Conservation (phyloP, 2,329 filamentous ascomycete species). For the Plectosphaerella plurivora region DNA sequence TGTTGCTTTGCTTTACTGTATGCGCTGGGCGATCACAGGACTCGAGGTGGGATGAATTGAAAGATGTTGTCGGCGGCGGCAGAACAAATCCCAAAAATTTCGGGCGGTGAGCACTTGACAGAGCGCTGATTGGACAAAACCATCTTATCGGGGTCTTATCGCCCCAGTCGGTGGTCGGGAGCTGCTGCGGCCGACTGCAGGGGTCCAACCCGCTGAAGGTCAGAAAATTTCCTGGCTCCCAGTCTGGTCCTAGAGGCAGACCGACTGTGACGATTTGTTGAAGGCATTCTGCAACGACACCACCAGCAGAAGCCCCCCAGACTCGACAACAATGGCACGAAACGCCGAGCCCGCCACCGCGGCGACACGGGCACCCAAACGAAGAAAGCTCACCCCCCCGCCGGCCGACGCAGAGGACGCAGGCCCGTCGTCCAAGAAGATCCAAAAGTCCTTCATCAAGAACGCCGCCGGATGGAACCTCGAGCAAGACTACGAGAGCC, state of each 20-base stretch:
- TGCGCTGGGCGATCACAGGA: not conserved
- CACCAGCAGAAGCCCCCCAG: conserved; percentile 2
- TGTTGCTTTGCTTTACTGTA: conserved; percentile 5
- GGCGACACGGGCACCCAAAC: conserved; percentile 44
- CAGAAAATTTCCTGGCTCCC: conserved; percentile 6
- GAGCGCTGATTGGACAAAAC: not conserved
- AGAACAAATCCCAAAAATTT: conserved; percentile 19
- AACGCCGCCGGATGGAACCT: conserved; percentile 82
- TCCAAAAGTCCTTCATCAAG: conserved; percentile 65
- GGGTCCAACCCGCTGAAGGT: conserved; percentile 2
- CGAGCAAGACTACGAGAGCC: conserved; percentile 85
- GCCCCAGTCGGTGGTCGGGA: not conserved
- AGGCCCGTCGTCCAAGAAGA: conserved; percentile 26
- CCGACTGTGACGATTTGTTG: conserved; percentile 1
- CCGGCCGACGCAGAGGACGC: conserved; percentile 38
- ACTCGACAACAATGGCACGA: conserved; percentile 29
- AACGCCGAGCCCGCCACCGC: too few relatives aligned
- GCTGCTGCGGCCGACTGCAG: not conserved
- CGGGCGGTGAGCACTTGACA: conserved; percentile 16
- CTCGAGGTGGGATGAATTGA: conserved; percentile 1
- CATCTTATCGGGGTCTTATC: conserved; percentile 6
- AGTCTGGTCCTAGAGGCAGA: not conserved
- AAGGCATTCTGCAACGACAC: not conserved
- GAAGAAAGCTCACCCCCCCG: conserved; percentile 54
- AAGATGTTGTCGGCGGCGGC: conserved; percentile 9